Base-by-base conservation (phyloP, 169 alveolate species). In the Plasmodium sp. region DNA sequence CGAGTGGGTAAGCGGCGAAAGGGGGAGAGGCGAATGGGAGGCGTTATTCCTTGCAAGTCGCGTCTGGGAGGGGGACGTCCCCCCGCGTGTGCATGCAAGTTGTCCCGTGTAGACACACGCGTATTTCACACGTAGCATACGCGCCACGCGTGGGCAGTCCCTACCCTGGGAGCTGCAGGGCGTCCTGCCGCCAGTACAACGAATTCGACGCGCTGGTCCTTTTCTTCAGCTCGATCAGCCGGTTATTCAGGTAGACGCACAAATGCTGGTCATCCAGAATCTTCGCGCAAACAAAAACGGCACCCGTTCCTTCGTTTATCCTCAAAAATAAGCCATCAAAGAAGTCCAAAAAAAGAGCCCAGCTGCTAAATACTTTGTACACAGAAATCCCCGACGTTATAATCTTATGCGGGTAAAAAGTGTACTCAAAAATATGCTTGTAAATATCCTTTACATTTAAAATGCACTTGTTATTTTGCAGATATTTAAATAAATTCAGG, bases 331-430 rank as follows among this genome's bases (percentile, higher is more conserved):
- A 5, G 3, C 82, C 33, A 31, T 80, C 94, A 88, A 88, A 88
- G 36, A 88, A 88, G 31, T 88, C 39, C 16, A 96, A 73, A 58
- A 95, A 96, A 36, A 75, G 92, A 14, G 34, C 45, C 97, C 97
- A 96, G 31, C 83, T 54, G 27, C 95, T 94, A 86, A 96, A 96
- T 27, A 94, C 86, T 90, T 92, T 96, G 16, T 94, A 86, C 10
- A 96, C 73, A 43, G 97, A 96, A 34, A 95, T 72, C 3, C 97
- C 97, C 10, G 97, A 95, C 27, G 92, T 72, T 79, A 92, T 91
- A 84, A 96, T 92, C 83, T 95, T 96, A 33, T 95, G 95, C 3
- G 97, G 84, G 36, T 95, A 96, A 94, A 83, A 96, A 43, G 93
- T 85, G 83, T 95, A 95, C 72, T 96, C 98, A 83, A 90, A 96